Conservation (phyloP, 148 eudicot genomes). For the Amaranthus cruentus region DNA sequence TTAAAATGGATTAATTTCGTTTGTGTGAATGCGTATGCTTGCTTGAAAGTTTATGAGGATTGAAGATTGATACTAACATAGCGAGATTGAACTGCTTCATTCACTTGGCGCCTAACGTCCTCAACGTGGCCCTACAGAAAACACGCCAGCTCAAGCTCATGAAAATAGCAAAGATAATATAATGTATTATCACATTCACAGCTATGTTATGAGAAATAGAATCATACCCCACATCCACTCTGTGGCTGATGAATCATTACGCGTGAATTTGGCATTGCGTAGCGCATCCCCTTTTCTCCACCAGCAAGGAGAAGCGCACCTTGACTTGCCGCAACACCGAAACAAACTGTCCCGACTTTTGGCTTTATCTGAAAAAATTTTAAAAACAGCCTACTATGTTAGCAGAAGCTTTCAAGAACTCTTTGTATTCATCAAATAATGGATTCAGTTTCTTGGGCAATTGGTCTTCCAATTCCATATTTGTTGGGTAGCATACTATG, state of each 20-base stretch:
- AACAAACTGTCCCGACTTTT: slow-evolving; percentile 94
- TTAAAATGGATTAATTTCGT: neutral
- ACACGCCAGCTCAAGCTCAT: neutral
- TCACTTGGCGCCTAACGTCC: slow-evolving; percentile 71
- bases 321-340: slow-evolving; percentile 91
- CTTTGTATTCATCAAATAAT: neutral
- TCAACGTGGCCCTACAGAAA: slow-evolving; percentile 69
- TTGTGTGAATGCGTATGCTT: too few relatives aligned
- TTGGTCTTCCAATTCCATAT: too few relatives aligned
- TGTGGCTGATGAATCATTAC: slow-evolving; percentile 93
- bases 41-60: neutral
- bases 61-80: slow-evolving; percentile 57
- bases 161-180: neutral
- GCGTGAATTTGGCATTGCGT: slow-evolving; percentile 93
- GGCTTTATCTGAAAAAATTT: slow-evolving; percentile 68
- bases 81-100: slow-evolving; percentile 78
- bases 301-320: slow-evolving; percentile 94
- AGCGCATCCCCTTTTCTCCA: slow-evolving; percentile 98
- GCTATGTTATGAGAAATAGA: slow-evolving; percentile 7
- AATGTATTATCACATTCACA: neutral
- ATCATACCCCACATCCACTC: slow-evolving; percentile 73
- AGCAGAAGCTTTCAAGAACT: slow-evolving; percentile 5
- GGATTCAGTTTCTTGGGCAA: too few relatives aligned
- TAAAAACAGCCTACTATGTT: neutral
- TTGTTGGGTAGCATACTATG: too few relatives aligned